Percentiles rank a stretch among this genome's conserved stretches.
Evolutionary conservation across 73 alveolate genomes (phyloP).

Genomic region (Symbiodinium natans): DNA sequence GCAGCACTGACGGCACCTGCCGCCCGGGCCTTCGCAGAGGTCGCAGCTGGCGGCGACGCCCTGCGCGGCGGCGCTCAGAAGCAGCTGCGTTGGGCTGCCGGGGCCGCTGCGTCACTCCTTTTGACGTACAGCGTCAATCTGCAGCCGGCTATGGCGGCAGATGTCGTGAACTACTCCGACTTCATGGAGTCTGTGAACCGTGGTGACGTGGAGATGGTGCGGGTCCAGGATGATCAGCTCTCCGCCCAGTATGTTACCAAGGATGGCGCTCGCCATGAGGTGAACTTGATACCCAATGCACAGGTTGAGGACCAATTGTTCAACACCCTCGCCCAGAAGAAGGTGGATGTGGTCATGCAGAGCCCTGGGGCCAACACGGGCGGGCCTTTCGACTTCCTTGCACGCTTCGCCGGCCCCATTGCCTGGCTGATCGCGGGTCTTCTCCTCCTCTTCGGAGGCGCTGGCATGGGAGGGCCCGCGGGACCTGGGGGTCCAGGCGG

Average conservation of each 20-base stretch:
- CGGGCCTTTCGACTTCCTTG: conserved; percentile 24
- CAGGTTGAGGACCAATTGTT: neutral
- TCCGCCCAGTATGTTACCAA: conserved; percentile 13
- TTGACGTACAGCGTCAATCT: conserved; percentile 41
- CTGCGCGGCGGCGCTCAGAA: neutral
- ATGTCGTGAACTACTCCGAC: neutral
- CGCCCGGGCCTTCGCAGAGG: conserved; percentile 27
- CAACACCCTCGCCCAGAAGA: neutral
- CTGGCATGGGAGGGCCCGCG: neutral
- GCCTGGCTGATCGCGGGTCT: conserved; percentile 37
- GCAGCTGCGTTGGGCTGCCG: conserved; percentile 77
- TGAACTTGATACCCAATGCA: conserved; percentile 23
- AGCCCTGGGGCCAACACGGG: neutral
- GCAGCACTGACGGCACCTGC: conserved; percentile 15
- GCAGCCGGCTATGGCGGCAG: conserved; percentile 76
- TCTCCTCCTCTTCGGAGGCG: conserved; percentile 22
- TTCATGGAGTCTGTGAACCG: conserved; percentile 27
- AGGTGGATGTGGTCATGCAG: conserved; percentile 22
- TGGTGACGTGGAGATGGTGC: conserved; percentile 8
- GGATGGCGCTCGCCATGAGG: conserved; percentile 16
- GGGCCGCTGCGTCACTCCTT: conserved; percentile 66
- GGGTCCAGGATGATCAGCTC: conserved; percentile 9
- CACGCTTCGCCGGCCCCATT: neutral
- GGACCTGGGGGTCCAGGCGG: conserved; percentile 43
- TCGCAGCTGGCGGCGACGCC: neutral